Conservation (phyloP, 306 rosid genomes). For the Pyrus communis region DNA sequence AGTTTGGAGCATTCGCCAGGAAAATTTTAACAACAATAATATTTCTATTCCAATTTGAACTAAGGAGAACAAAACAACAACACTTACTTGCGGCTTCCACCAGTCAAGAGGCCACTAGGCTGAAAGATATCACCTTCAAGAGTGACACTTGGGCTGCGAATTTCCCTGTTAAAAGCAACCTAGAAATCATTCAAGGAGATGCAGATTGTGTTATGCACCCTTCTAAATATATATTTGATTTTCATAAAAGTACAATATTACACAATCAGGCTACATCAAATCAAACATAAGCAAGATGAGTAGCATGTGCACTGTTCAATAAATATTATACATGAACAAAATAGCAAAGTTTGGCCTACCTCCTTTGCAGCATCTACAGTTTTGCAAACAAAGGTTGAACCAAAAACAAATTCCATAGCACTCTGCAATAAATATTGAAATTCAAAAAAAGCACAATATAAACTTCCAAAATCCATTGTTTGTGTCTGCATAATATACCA, state of each 20-base stretch:
- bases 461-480: not conserved
- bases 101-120: conserved; percentile 96
- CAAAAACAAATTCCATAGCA: conserved; percentile 91
- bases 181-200: conserved; percentile 30
- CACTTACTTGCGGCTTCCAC: conserved; percentile 95
- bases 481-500: not conserved
- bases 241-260: not conserved
- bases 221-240: not conserved
- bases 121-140: conserved; percentile 97
- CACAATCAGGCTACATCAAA: not conserved
- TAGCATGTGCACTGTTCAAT: not conserved
- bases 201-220: conserved; percentile 13
- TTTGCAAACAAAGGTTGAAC: conserved; percentile 95
- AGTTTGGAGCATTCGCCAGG: not conserved
- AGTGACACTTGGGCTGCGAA: conserved; percentile 79
- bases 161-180: conserved; percentile 78
- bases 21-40: not conserved
- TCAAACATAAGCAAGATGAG: not conserved
- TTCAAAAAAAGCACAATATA: not conserved
- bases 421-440: conserved; percentile 37
- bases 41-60: conserved; percentile 5
- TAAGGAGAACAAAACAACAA: conserved; percentile 11
- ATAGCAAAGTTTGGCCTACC: conserved; percentile 40
- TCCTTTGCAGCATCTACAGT: conserved; percentile 76
- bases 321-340: not conserved